A percentile compares a stretch with the other conserved stretches of the same genome.
Conservation (phyloP, 768 basidiomycete genomes). For the Tulasnella sp. region DNA sequence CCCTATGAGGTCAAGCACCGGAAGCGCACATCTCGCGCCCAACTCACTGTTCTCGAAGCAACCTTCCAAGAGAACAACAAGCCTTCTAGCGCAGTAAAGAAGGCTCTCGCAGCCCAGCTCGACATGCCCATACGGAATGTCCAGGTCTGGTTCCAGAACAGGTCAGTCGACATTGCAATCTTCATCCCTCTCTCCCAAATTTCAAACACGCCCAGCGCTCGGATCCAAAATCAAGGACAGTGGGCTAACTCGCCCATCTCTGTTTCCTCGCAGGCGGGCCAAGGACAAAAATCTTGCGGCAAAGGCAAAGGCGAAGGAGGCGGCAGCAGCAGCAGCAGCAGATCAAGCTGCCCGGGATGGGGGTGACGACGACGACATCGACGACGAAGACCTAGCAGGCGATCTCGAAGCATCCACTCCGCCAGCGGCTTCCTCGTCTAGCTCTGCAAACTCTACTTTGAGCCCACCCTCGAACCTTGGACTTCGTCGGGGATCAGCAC, state of each 20-base stretch:
- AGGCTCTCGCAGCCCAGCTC: slow-evolving; percentile 73
- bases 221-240: not conserved
- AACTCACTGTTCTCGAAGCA: slow-evolving; percentile 84
- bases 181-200: slow-evolving; percentile 25
- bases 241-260: not conserved
- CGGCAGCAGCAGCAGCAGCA: slow-evolving; percentile 8
- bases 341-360: slow-evolving; percentile 1
- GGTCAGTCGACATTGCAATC: slow-evolving; percentile 45
- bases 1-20: slow-evolving; percentile 94
- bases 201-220: slow-evolving; percentile 23
- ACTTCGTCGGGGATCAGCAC: slow-evolving; percentile 30
- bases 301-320: slow-evolving; percentile 40
- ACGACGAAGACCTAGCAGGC: slow-evolving; percentile 3
- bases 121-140: slow-evolving; percentile 94
- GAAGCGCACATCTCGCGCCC: slow-evolving; percentile 80
- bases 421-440: slow-evolving; percentile 14
- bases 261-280: slow-evolving; percentile 54
- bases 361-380: not conserved
- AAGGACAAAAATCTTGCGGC: slow-evolving; percentile 70
- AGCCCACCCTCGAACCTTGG: slow-evolving; percentile 22
- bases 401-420: slow-evolving; percentile 4
- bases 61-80: slow-evolving; percentile 88
- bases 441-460: slow-evolving; percentile 5
- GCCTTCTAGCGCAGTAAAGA: slow-evolving; percentile 71
- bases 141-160: slow-evolving; percentile 91